Conservation (phyloP, 2,329 filamentous ascomycete genomes). For the Aureobasidium musti region DNA sequence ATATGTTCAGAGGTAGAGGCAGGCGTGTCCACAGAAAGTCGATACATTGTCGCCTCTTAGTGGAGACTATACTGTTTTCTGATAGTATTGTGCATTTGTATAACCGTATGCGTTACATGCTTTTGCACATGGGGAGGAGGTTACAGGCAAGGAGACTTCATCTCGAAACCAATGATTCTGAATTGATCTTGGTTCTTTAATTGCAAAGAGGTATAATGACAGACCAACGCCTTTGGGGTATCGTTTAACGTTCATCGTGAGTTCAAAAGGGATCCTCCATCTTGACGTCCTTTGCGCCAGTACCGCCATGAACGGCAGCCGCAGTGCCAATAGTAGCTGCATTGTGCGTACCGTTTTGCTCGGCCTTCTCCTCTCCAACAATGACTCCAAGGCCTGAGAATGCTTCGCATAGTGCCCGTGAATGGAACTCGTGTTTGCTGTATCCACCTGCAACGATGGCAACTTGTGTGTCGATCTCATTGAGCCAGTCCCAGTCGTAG, state of each 20-base stretch:
- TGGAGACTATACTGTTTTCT: too few relatives aligned
- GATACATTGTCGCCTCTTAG: too few relatives aligned
- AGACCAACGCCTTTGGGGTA: slow-evolving; percentile 30
- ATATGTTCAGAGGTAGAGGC: too few relatives aligned
- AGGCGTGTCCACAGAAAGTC: too few relatives aligned
- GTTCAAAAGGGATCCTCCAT: slow-evolving; percentile 48
- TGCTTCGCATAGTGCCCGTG: slow-evolving; percentile 79
- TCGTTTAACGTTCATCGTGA: slow-evolving; percentile 30
- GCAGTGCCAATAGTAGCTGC: slow-evolving; percentile 39
- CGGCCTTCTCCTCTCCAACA: slow-evolving; percentile 68
- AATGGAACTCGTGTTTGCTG: slow-evolving; percentile 76
- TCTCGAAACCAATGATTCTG: neutral
- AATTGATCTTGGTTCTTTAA: neutral
- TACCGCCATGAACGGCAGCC: slow-evolving; percentile 46
- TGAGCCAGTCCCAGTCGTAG: slow-evolving; percentile 76
- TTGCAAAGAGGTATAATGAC: neutral
- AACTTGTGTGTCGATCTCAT: slow-evolving; percentile 64
- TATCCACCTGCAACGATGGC: slow-evolving; percentile 78
- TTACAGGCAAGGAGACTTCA: neutral
- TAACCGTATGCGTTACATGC: too few relatives aligned
- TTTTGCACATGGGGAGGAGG: too few relatives aligned
- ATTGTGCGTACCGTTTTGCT: slow-evolving; percentile 44
- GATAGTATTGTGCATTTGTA: too few relatives aligned
- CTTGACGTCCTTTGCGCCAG: slow-evolving; percentile 59
- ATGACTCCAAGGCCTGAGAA: slow-evolving; percentile 89